Percentiles rank a stretch among this genome's conserved stretches.
Evolutionary conservation across 768 basidiomycete genomes (phyloP).

Genomic region (Kwoniella dendrophila): DNA sequence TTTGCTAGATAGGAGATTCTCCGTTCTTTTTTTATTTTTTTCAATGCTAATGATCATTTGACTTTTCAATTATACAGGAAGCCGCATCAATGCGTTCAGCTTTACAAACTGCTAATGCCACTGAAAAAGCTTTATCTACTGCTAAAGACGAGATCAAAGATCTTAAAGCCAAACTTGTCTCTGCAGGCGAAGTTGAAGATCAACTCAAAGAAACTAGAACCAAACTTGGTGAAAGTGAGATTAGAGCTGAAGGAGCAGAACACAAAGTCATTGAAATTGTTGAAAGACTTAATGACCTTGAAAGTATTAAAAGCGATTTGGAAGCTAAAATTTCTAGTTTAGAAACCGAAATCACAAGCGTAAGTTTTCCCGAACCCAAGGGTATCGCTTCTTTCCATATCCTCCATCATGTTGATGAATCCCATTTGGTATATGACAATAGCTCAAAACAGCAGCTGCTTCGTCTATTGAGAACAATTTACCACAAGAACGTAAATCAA

Average conservation of each 20-base stretch:
- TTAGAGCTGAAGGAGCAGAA: conserved; percentile 13
- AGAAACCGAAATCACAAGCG: conserved; percentile 31
- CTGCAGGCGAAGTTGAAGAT: conserved; percentile 5
- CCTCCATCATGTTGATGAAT: background rate
- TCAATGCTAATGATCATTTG: too few species aligned
- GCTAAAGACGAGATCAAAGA: conserved; percentile 64
- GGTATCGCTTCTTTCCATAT: background rate
- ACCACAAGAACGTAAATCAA: conserved; percentile 20
- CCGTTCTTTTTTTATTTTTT: too few species aligned
- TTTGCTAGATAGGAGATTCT: too few species aligned
- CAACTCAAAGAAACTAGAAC: conserved; percentile 1
- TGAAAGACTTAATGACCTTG: conserved; percentile 38
- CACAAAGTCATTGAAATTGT: conserved; percentile 18
- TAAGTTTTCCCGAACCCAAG: conserved; percentile 14
- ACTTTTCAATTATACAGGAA: too few species aligned
- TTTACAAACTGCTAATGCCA: conserved; percentile 61
- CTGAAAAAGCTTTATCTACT: conserved; percentile 62
- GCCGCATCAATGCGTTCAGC: conserved; percentile 63
- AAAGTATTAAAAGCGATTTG: conserved; percentile 30
- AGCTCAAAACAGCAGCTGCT: conserved; percentile 21
- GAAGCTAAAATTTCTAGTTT: too few species aligned
- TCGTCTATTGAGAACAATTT: conserved; percentile 6
- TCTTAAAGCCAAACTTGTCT: conserved; percentile 61
- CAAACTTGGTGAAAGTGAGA: conserved; percentile 16
- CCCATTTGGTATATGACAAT: too few species aligned